Conservation (phyloP, 1,284 basidiomycete species). For the Leccinum subrobustum region DNA sequence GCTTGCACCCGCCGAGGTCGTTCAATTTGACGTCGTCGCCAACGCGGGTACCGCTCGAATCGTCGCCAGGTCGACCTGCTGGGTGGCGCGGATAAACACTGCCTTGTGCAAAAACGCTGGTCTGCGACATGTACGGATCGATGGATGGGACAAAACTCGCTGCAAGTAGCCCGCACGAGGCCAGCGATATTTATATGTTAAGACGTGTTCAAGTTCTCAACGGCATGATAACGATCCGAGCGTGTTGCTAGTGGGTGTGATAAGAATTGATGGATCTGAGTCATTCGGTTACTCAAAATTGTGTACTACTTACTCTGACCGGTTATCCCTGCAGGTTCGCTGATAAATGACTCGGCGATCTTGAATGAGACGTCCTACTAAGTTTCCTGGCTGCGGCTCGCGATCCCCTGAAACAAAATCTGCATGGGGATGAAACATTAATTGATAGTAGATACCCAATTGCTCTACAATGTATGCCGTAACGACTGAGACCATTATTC, state of each 20-base stretch:
- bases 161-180: background rate
- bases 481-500: background rate
- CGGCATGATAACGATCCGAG: constrained; percentile 1
- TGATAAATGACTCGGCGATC: too few species aligned
- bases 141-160: background rate
- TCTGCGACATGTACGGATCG: constrained; percentile 14
- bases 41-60: background rate
- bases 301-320: too few species aligned
- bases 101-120: background rate
- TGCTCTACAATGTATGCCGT: background rate
- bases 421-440: too few species aligned
- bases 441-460: too few species aligned
- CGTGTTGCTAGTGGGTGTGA: background rate
- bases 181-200: constrained; percentile 14
- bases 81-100: constrained; percentile 4
- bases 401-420: too few species aligned
- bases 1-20: constrained; percentile 6
- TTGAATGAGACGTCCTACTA: too few species aligned
- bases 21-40: constrained; percentile 10
- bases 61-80: constrained; percentile 2
- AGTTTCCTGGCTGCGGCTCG: too few species aligned
- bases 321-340: too few species aligned
- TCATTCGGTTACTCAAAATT: background rate
- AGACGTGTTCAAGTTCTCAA: background rate
- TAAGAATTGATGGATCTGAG: background rate